Evolutionary conservation across 192 early-diverging fungal species (phyloP), one percentile per base, ranked within the genome.

Genomic region (Allomyces arbusculus): DNA sequence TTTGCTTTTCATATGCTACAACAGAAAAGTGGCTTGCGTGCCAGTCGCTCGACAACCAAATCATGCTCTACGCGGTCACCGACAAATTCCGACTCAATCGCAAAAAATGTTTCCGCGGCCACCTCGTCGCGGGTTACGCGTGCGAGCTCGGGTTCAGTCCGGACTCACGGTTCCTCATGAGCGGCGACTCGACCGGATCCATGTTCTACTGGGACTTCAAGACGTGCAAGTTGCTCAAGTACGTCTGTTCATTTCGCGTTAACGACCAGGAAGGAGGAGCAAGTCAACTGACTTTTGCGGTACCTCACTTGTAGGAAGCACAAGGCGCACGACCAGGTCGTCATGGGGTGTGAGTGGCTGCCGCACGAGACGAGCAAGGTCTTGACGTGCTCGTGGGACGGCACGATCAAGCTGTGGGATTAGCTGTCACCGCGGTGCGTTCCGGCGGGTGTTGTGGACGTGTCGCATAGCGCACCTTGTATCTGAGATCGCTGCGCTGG

Each of bases 171-270:
- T 89, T 89, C 68, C 70, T 99, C 63, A 85, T 85, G 66, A 86
- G 82, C 5, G 96, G 96, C 62, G 96, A 99, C 69, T 82, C 88
- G 0, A 91, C 94, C 76, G 96, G 96, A 10, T 80, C 80, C 67
- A 78, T 96, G 55, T 95, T 88, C 85, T 87, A 89, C 77, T 99
- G 96, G 96, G 92, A 97, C 71, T 99, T 91, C 90, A 94, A 95
- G 75, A 83, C 91, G 23, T 83, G 85, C 68, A 86, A 87, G 64
- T 79, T 94, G 0, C 72, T 88, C 66, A 87, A 85, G 73, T 78
- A 64, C 67, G 76, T 73, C 19, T 10, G 23, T 7, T 16, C 23
- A 19, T 26, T 55, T 58, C 20, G 14, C 3, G 64, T 68, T 23
- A 66, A 62, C 24, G 28, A 5, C 10, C 10, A 8, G 19, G 14